phyloP scores from a whole-genome alignment of 176 grass and related monocot species.

The Eleusine indica region DNA sequence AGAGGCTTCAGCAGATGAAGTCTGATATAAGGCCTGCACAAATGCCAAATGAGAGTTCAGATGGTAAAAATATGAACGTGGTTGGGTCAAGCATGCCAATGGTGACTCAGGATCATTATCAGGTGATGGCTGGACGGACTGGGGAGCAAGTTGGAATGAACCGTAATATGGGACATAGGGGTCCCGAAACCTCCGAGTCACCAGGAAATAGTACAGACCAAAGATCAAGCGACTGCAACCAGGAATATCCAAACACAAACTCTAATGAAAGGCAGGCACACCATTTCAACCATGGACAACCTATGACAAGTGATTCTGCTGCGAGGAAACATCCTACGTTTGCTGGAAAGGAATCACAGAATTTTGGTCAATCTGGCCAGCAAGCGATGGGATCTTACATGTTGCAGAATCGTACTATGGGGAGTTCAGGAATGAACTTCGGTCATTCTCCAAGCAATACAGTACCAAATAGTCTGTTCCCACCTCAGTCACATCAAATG shows the following conservation, averaged over 20 bases:
- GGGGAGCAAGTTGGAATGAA: constrained; percentile 62
- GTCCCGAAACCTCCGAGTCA: constrained; percentile 57
- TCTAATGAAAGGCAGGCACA: constrained; percentile 46
- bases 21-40: constrained; percentile 48
- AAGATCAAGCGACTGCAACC: constrained; percentile 54
- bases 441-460: constrained; percentile 45
- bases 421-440: constrained; percentile 67
- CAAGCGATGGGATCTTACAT: constrained; percentile 56
- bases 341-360: constrained; percentile 45
- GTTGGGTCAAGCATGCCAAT: constrained; percentile 47
- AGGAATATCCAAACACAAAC: constrained; percentile 55
- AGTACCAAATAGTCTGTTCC: constrained; percentile 47
- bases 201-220: constrained; percentile 56
- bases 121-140: constrained; percentile 41
- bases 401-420: constrained; percentile 57
- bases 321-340: constrained; percentile 48
- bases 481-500: constrained; percentile 54
- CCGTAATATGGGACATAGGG: constrained; percentile 44
- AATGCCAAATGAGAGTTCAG: constrained; percentile 43
- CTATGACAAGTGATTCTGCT: constrained; percentile 44
- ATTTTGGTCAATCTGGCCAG: constrained; percentile 45
- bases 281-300: constrained; percentile 47
- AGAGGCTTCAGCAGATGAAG: constrained; percentile 53
- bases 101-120: constrained; percentile 53
- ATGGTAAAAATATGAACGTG: constrained; percentile 47